phyloP scores from a whole-genome alignment of 2,329 filamentous ascomycete species.

The Trichoderma sp. region DNA sequence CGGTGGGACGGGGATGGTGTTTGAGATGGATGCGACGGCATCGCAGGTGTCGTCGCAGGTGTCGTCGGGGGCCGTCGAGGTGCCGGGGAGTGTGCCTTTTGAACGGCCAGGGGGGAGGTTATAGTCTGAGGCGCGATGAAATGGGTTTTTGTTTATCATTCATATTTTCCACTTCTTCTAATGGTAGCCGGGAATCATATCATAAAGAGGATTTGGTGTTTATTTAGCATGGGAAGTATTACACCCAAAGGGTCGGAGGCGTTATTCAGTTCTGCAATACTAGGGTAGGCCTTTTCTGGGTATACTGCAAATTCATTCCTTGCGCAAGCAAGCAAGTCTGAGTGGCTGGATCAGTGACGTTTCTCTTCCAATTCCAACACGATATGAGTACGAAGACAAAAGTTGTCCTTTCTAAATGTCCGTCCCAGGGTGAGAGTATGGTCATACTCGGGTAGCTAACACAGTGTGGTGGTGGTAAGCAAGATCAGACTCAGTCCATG shows the following conservation, averaged over 20 bases:
- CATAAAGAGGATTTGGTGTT: background rate
- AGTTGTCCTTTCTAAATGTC: no score
- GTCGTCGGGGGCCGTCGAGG: conserved; percentile 20
- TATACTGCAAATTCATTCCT: background rate
- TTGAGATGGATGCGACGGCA: conserved; percentile 31
- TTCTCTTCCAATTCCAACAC: no score
- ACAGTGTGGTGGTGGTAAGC: no score
- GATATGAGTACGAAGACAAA: no score
- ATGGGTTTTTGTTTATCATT: background rate
- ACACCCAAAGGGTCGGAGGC: conserved; percentile 9
- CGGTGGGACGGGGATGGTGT: background rate
- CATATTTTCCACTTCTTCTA: background rate
- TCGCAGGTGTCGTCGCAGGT: background rate
- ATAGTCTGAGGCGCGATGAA: background rate
- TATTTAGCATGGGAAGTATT: background rate
- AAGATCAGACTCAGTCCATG: no score
- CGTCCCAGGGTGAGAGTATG: no score
- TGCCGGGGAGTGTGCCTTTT: conserved; percentile 28
- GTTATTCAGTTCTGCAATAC: background rate
- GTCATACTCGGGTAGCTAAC: no score
- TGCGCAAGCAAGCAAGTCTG: no score
- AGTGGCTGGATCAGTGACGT: no score
- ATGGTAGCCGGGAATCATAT: conserved; percentile 11
- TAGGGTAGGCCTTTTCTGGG: background rate
- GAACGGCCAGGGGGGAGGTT: background rate